phyloP scores from a whole-genome alignment of 2,329 filamentous ascomycete species.

The Teratosphaeria nubilosa region DNA sequence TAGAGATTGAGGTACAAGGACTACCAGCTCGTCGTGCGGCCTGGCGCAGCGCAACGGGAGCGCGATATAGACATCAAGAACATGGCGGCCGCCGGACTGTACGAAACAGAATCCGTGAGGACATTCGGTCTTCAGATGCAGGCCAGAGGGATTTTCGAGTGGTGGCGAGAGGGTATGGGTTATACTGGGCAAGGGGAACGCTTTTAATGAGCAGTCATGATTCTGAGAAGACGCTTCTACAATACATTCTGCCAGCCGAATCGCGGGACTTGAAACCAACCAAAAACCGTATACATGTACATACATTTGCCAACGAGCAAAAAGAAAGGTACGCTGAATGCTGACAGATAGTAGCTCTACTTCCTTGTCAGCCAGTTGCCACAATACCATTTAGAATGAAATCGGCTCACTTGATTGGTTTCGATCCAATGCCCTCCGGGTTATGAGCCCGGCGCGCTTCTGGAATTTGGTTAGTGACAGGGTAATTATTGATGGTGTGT shows the following conservation, averaged over 20 bases:
- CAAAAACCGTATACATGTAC: too few relatives aligned
- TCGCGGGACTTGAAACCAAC: too few relatives aligned
- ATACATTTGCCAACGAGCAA: background rate
- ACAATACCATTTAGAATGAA: too few relatives aligned
- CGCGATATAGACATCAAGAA: background rate
- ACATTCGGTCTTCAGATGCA: constrained; percentile 56
- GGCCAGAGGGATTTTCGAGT: constrained; percentile 45
- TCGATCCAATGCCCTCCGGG: constrained; percentile 6
- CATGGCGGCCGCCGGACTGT: constrained; percentile 22
- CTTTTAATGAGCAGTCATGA: constrained; percentile 3
- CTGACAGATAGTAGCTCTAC: background rate
- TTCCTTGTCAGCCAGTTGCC: too few relatives aligned
- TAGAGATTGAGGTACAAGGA: constrained; percentile 58
- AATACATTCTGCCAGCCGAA: too few relatives aligned
- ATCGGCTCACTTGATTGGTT: too few relatives aligned
- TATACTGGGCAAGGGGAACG: constrained; percentile 24
- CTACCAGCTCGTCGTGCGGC: constrained; percentile 52
- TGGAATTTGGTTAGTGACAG: background rate
- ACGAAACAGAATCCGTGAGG: constrained; percentile 54
- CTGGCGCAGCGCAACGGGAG: constrained; percentile 28
- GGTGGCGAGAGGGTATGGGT: constrained; percentile 63
- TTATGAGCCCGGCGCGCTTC: constrained; percentile 3
- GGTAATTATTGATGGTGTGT: background rate
- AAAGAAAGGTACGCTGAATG: background rate
- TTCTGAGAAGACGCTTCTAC: too few relatives aligned